Evolutionary conservation across 1,284 basidiomycete genomes (phyloP).

Genomic region (Neolentinus lepideus): DNA sequence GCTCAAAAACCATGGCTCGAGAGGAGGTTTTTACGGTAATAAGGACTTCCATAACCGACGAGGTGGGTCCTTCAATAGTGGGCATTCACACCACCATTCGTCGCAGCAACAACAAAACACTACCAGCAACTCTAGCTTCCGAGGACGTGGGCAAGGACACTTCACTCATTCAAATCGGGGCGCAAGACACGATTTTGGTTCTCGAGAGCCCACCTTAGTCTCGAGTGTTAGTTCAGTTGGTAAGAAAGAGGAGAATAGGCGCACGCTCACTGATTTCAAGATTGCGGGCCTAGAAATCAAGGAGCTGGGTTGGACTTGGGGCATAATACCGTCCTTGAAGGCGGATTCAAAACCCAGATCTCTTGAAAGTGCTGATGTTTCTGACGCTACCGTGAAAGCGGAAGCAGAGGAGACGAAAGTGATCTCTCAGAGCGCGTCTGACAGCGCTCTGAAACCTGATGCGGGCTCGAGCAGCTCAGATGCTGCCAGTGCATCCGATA

Average conservation of each 20-base stretch:
- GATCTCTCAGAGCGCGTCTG: background rate
- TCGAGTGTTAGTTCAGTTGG: slow-evolving; percentile 33
- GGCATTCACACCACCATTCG: slow-evolving; percentile 32
- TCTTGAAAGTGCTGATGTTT: slow-evolving; percentile 7
- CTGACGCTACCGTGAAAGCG: background rate
- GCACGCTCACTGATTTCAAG: slow-evolving; percentile 94
- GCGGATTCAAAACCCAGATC: slow-evolving; percentile 16
- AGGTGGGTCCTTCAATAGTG: slow-evolving; percentile 51
- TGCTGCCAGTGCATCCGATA: background rate
- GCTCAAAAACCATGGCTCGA: slow-evolving; percentile 53
- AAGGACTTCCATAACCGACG: slow-evolving; percentile 57
- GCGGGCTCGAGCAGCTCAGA: background rate
- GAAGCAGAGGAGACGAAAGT: background rate
- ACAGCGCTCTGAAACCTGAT: background rate
- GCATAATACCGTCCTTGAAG: slow-evolving; percentile 33
- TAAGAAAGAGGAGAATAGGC: slow-evolving; percentile 76
- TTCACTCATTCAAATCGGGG: slow-evolving; percentile 33
- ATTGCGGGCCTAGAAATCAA: slow-evolving; percentile 83
- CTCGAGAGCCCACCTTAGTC: slow-evolving; percentile 37
- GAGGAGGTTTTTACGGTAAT: slow-evolving; percentile 52
- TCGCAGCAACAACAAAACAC: slow-evolving; percentile 16
- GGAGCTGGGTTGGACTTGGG: slow-evolving; percentile 72
- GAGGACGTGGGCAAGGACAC: slow-evolving; percentile 30
- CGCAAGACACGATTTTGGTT: slow-evolving; percentile 44
- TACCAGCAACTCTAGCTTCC: slow-evolving; percentile 25